These are phyloP conservation scores for Colletotrichum sp. DNA, from an alignment of 2,329 filamentous ascomycete species.

Conservation along the genomic window DNA sequence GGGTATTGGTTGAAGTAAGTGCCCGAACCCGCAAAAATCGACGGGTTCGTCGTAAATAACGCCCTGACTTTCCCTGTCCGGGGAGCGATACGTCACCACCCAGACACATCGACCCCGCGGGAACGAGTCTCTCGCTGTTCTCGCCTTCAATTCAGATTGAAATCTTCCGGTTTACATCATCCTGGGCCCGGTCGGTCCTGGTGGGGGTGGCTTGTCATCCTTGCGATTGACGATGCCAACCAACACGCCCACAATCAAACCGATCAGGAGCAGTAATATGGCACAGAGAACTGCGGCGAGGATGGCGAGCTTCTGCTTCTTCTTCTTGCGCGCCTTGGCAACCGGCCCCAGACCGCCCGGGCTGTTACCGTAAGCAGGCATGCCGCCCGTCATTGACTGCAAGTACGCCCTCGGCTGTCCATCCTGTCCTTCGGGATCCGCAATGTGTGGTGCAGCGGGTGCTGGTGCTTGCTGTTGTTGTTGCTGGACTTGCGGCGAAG, in stretches of 20 bases:
- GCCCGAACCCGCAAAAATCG: background rate
- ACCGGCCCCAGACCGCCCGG: slow-evolving; percentile 13
- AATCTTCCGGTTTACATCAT: background rate
- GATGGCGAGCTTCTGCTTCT: slow-evolving; percentile 17
- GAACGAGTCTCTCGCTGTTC: background rate
- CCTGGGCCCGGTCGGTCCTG: background rate
- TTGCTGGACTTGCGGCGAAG: background rate
- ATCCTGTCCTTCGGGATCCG: background rate
- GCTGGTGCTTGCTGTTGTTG: background rate
- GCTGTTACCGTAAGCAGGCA: slow-evolving; percentile 10
- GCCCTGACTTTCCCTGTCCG: background rate
- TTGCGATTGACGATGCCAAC: slow-evolving; percentile 14
- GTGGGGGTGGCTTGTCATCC: slow-evolving; percentile 1
- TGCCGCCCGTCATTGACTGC: slow-evolving; percentile 19
- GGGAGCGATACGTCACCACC: background rate
- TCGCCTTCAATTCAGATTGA: background rate
- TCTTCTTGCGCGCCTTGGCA: slow-evolving; percentile 13
- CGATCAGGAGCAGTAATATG: slow-evolving; percentile 19
- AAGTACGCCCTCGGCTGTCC: background rate
- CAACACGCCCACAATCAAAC: slow-evolving; percentile 17
- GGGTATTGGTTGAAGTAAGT: slow-evolving; percentile 14
- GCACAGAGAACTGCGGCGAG: slow-evolving; percentile 6
- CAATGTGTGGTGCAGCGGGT: background rate
- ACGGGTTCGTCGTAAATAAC: background rate
- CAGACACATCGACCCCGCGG: background rate